A percentile compares a stretch with the other conserved stretches of the same genome.
phyloP scores from a whole-genome alignment of 495 filamentous ascomycete genomes.

The Viridothelium virens region DNA sequence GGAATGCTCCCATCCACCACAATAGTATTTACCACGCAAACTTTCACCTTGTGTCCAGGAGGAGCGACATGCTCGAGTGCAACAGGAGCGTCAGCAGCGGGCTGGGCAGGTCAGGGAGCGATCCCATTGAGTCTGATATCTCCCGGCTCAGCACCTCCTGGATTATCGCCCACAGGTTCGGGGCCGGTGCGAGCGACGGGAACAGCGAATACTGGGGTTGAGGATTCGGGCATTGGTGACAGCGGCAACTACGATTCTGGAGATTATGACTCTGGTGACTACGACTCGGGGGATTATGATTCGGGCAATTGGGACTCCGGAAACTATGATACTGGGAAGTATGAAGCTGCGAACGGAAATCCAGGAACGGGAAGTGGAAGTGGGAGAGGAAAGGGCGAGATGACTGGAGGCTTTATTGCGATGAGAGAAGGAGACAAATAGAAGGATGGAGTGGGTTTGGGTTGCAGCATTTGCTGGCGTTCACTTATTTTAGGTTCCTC shows the following conservation, averaged over 20 bases:
- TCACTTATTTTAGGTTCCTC: neutral
- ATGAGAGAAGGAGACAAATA: neutral
- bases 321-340: neutral
- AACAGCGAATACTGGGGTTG: neutral
- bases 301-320: slow-evolving; percentile 1
- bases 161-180: neutral
- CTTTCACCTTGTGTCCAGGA: neutral
- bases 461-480: neutral
- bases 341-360: slow-evolving; percentile 2
- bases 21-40: neutral
- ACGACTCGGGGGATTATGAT: slow-evolving; percentile 3
- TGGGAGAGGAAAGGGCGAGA: neutral
- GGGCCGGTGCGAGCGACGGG: neutral
- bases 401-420: slow-evolving; percentile 5
- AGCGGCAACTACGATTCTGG: slow-evolving; percentile 1
- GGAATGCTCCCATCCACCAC: neutral
- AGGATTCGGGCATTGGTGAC: neutral
- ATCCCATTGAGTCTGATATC: no score
- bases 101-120: neutral
- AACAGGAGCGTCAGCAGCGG: neutral
- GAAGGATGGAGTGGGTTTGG: neutral
- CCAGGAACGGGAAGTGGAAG: neutral
- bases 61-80: neutral
- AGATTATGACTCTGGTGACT: slow-evolving; percentile 2
- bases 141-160: neutral